Conservation (phyloP, 306 rosid species). For the Geum urbanum region DNA sequence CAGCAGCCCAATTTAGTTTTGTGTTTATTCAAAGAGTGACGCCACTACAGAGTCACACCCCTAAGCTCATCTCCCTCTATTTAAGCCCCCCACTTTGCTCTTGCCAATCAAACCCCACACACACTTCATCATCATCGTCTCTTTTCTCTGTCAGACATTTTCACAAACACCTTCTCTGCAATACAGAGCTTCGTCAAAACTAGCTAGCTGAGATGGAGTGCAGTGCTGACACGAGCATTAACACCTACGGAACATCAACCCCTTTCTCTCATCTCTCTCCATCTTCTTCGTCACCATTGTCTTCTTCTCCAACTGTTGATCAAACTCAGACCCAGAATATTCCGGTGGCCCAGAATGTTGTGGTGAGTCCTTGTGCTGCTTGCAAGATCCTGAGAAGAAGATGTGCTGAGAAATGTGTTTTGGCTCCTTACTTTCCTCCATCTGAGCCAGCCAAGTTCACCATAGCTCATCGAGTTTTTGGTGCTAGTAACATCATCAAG, state of each 20-base stretch:
- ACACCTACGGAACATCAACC: slow-evolving; percentile 25
- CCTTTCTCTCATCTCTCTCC: slow-evolving; percentile 32
- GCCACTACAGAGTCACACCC: neutral
- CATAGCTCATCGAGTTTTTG: slow-evolving; percentile 84
- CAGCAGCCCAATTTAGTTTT: neutral
- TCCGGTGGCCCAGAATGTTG: slow-evolving; percentile 25
- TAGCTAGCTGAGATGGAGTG: slow-evolving; percentile 15
- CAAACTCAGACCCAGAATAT: neutral
- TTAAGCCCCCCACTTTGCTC: neutral
- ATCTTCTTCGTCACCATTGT: slow-evolving; percentile 24
- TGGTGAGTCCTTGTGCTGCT: slow-evolving; percentile 86
- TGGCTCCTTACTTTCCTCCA: slow-evolving; percentile 96
- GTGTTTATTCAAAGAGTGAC: neutral
- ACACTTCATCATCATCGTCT: neutral
- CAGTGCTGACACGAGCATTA: slow-evolving; percentile 15
- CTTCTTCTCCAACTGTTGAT: slow-evolving; percentile 28
- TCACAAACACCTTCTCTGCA: neutral
- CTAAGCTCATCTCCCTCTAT: neutral
- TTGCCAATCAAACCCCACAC: slow-evolving; percentile 8
- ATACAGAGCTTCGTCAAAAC: neutral
- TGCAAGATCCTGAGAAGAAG: slow-evolving; percentile 79
- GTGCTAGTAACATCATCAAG: slow-evolving; percentile 95
- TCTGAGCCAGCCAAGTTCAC: slow-evolving; percentile 87
- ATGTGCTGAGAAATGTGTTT: slow-evolving; percentile 78
- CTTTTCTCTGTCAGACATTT: neutral